These are phyloP conservation scores for Hyaloperonospora arabidopsidis DNA, from an alignment of 352 stramenopile species.

Conservation along the genomic window DNA sequence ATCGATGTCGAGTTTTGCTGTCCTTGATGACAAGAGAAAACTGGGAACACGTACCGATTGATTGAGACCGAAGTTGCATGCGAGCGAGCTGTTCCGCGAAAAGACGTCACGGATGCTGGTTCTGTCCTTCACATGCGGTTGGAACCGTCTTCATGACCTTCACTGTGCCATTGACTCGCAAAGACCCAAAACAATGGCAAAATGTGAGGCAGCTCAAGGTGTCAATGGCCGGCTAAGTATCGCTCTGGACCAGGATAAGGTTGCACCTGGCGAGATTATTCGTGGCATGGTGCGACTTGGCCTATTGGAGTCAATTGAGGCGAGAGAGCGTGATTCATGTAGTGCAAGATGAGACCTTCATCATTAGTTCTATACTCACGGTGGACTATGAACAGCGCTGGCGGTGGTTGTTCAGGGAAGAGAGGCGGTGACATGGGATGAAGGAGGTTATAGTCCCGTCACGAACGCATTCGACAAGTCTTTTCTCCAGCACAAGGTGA, in stretches of 20 bases:
- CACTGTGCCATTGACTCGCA: constrained; percentile 14
- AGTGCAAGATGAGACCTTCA: background rate
- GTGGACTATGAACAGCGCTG: constrained; percentile 14
- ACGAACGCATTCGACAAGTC: constrained; percentile 26
- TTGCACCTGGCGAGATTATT: constrained; percentile 25
- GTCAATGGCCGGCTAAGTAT: constrained; percentile 22
- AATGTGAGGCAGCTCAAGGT: constrained; percentile 26
- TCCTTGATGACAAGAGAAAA: too few relatives aligned
- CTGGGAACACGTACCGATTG: too few relatives aligned
- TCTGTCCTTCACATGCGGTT: too few relatives aligned
- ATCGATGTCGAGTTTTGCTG: too few relatives aligned
- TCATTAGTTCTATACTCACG: background rate
- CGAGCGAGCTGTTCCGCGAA: too few relatives aligned
- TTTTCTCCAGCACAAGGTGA: constrained; percentile 30
- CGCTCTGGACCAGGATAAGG: constrained; percentile 20
- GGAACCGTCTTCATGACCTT: background rate
- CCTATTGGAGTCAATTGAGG: constrained; percentile 18
- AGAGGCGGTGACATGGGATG: constrained; percentile 27
- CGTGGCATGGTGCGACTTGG: constrained; percentile 20
- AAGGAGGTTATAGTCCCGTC: constrained; percentile 24
- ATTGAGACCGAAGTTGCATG: too few relatives aligned
- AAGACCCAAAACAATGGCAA: constrained; percentile 14
- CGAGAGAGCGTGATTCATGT: constrained; percentile 25
- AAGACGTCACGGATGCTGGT: too few relatives aligned
- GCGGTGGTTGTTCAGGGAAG: constrained; percentile 21